Evolutionary conservation across 1,139 yeast genomes (phyloP).

Genomic region (Diutina rugosa): DNA sequence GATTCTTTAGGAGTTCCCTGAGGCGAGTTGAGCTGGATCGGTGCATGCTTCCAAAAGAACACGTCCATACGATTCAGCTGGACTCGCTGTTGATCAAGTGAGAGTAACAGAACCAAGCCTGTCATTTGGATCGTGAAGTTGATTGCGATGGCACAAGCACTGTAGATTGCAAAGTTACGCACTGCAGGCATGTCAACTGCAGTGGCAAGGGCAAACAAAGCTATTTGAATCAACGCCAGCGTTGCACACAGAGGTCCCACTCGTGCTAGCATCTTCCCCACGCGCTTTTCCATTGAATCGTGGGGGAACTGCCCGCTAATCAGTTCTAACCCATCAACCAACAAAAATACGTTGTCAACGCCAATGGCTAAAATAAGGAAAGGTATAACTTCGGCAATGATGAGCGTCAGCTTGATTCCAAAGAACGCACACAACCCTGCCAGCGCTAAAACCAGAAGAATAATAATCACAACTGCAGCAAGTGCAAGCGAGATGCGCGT

Average conservation of each 20-base stretch:
- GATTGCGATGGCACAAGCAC: constrained; percentile 74
- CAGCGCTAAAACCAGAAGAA: constrained; percentile 67
- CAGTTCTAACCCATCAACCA: constrained; percentile 63
- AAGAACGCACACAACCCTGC: constrained; percentile 69
- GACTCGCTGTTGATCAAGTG: constrained; percentile 52
- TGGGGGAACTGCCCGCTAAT: constrained; percentile 20
- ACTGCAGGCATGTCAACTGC: constrained; percentile 93
- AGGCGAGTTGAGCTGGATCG: background rate
- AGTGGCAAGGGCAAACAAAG: constrained; percentile 71
- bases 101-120: constrained; percentile 59
- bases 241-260: constrained; percentile 83
- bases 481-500: constrained; percentile 71
- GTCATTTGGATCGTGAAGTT: constrained; percentile 76
- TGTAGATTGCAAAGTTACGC: constrained; percentile 78
- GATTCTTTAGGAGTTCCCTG: constrained; percentile 8
- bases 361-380: constrained; percentile 88
- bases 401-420: constrained; percentile 76
- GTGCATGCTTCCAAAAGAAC: constrained; percentile 33
- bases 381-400: constrained; percentile 96
- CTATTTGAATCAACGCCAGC: constrained; percentile 63
- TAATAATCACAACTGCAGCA: constrained; percentile 68
- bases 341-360: constrained; percentile 80
- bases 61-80: constrained; percentile 46
- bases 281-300: constrained; percentile 34
- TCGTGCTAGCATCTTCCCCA: constrained; percentile 50